These are phyloP conservation scores for Stellera chamaejasme DNA, from an alignment of 345 rosid genomes.

Conservation along the genomic window DNA sequence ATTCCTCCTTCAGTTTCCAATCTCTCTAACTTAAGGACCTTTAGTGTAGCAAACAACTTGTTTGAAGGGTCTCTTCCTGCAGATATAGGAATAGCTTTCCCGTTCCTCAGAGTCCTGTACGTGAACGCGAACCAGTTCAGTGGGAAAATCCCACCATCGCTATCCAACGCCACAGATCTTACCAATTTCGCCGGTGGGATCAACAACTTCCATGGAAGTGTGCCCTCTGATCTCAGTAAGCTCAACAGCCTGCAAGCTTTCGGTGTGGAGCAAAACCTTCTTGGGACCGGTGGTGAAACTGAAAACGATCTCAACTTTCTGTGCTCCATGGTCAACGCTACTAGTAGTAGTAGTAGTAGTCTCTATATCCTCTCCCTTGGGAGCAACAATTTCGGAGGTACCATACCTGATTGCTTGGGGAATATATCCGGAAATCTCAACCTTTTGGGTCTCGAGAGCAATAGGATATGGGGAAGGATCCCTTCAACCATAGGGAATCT, in stretches of 20 bases:
- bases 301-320: constrained; percentile 4
- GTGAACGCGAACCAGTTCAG: not conserved
- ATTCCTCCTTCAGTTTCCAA: constrained; percentile 18
- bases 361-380: not conserved
- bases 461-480: constrained; percentile 1
- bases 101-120: not conserved
- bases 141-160: constrained; percentile 1
- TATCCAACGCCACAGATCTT: constrained; percentile 4
- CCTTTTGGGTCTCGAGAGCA: not conserved
- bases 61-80: constrained; percentile 10
- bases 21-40: not conserved
- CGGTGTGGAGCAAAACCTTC: not conserved
- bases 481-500: not conserved
- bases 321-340: not conserved
- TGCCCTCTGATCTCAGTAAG: not conserved
- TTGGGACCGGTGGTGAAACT: constrained; percentile 3
- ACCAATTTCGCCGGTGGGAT: not conserved
- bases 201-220: not conserved
- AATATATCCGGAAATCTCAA: not conserved
- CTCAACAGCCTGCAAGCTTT: not conserved
- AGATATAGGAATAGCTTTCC: constrained; percentile 14
- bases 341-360: no score
- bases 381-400: not conserved
- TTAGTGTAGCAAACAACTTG: accelerated
- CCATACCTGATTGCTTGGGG: not conserved